Conservation (phyloP, 352 stramenopile genomes). For the Phytophthora syringae region DNA sequence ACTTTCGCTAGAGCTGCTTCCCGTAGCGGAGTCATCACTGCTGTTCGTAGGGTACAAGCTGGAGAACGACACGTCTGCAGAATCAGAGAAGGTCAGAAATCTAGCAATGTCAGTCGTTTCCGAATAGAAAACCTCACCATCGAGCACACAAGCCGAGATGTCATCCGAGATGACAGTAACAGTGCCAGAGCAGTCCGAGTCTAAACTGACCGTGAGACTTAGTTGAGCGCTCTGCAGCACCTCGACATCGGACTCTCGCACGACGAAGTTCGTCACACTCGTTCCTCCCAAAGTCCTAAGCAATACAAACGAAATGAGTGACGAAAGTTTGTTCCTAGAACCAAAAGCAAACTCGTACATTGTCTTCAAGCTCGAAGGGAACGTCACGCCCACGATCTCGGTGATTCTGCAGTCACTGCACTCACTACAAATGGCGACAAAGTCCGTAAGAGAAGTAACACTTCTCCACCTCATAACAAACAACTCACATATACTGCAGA, state of each 20-base stretch:
- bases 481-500: conserved; percentile 41
- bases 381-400: conserved; percentile 30
- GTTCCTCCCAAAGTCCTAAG: conserved; percentile 34
- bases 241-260: conserved; percentile 45
- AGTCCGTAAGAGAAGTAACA: too few species aligned
- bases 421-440: too few species aligned
- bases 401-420: conserved; percentile 40
- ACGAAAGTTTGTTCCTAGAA: neutral
- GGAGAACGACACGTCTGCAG: conserved; percentile 34
- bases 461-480: conserved; percentile 3
- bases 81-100: conserved; percentile 1
- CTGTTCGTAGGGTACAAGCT: conserved; percentile 36
- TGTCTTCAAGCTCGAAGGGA: conserved; percentile 42
- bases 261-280: conserved; percentile 39
- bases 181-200: conserved; percentile 29
- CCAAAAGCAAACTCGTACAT: conserved; percentile 33
- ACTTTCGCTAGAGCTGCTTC: conserved; percentile 17
- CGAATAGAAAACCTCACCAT: conserved; percentile 21
- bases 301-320: conserved; percentile 4
- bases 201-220: conserved; percentile 28
- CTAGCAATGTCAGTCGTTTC: neutral
- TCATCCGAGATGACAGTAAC: conserved; percentile 26
- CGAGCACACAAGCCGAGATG: conserved; percentile 36
- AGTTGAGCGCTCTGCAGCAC: conserved; percentile 35
- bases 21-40: conserved; percentile 6